A percentile compares a stretch with the other conserved stretches of the same genome.
phyloP scores from a whole-genome alignment of 108 stramenopile species.

The Cyclotella kingstonii region DNA sequence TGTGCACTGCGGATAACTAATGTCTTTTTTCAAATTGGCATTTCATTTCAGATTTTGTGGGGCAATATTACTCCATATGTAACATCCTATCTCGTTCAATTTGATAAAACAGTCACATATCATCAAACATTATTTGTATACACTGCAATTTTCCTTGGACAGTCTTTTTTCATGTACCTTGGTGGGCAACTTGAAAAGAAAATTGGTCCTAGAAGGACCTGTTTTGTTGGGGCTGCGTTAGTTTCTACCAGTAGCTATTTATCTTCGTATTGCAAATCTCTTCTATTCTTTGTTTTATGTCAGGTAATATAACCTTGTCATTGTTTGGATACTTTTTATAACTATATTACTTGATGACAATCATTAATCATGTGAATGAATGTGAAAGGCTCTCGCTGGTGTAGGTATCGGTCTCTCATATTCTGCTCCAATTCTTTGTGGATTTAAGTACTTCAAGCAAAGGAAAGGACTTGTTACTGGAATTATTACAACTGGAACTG shows the following conservation, averaged over 20 bases:
- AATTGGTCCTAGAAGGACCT: slow-evolving; percentile 29
- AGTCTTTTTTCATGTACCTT: slow-evolving; percentile 44
- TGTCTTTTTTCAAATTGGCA: not conserved
- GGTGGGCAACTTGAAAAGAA: slow-evolving; percentile 44
- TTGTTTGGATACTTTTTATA: not conserved
- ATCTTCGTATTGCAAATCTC: slow-evolving; percentile 26
- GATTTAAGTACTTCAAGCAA: slow-evolving; percentile 39
- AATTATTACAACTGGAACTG: slow-evolving; percentile 44
- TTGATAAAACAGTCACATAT: slow-evolving; percentile 31
- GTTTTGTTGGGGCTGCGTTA: slow-evolving; percentile 25
- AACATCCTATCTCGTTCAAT: slow-evolving; percentile 47
- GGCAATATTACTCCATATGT: slow-evolving; percentile 47
- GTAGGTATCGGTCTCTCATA: slow-evolving; percentile 46
- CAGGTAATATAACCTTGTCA: slow-evolving; percentile 8
- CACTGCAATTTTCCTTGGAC: slow-evolving; percentile 40
- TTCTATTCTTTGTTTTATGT: slow-evolving; percentile 17
- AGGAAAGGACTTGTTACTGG: slow-evolving; percentile 47
- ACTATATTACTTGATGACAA: slow-evolving; percentile 3
- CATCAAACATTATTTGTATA: slow-evolving; percentile 40
- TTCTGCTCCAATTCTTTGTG: slow-evolving; percentile 40
- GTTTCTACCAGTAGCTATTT: slow-evolving; percentile 37
- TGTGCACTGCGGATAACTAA: not conserved
- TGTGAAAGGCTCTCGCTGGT: slow-evolving; percentile 22
- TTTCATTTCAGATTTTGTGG: slow-evolving; percentile 34
- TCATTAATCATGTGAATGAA: no score